A percentile compares a stretch with the other conserved stretches of the same genome.
phyloP scores from a whole-genome alignment of 1,139 yeast genomes.

The Zygosaccharomyces pseudobailii region DNA sequence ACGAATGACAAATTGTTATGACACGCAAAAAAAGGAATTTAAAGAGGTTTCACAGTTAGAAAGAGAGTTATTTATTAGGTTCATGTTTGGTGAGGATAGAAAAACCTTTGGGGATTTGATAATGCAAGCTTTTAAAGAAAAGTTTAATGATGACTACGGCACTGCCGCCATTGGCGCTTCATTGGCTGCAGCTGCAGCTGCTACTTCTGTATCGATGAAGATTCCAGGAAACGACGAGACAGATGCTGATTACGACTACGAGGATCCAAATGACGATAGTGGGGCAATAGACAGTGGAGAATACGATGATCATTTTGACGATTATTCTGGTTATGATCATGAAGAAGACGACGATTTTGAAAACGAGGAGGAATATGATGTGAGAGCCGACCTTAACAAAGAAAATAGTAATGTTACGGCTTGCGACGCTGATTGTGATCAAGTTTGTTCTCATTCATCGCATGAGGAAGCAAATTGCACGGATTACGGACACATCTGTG shows the following conservation, averaged over 20 bases:
- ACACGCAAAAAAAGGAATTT: constrained; percentile 23
- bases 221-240: constrained; percentile 14
- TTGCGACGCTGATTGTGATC: constrained; percentile 20
- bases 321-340: constrained; percentile 26
- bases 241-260: constrained; percentile 9
- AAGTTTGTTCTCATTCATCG: constrained; percentile 16
- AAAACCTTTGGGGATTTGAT: constrained; percentile 25
- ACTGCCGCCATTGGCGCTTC: constrained; percentile 22
- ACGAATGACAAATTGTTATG: constrained; percentile 29
- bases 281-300: constrained; percentile 17
- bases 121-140: constrained; percentile 26
- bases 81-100: constrained; percentile 30
- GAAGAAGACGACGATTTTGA: constrained; percentile 16
- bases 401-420: constrained; percentile 10
- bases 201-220: constrained; percentile 15
- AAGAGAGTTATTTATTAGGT: constrained; percentile 28
- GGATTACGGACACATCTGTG: constrained; percentile 2
- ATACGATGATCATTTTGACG: constrained; percentile 17
- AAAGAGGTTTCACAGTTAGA: constrained; percentile 27
- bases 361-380: constrained; percentile 19
- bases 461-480: constrained; percentile 9
- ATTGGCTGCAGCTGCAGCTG: constrained; percentile 27
- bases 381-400: constrained; percentile 22
- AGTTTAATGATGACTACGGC: constrained; percentile 21
- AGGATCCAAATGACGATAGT: constrained; percentile 12